A percentile compares a stretch with the other conserved stretches of the same genome.
These are phyloP conservation scores for Misopates orontium DNA, from an alignment of 257 asterid genomes.

Conservation along the genomic window DNA sequence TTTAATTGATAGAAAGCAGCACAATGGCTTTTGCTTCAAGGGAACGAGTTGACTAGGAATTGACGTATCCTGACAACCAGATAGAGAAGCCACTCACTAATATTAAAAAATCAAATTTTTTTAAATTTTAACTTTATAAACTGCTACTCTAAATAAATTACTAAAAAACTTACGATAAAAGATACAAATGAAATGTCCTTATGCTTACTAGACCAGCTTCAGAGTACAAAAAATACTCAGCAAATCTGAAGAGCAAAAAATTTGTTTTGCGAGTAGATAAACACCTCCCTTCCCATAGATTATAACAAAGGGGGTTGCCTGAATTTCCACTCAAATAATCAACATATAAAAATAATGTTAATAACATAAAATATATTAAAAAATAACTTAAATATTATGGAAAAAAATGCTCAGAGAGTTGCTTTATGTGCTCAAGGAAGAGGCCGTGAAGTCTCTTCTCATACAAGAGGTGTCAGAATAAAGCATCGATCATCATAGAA, in stretches of 20 bases:
- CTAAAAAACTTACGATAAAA: too few species aligned
- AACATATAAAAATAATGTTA: background rate
- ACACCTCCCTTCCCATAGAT: background rate
- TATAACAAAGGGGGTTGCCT: conserved; percentile 14
- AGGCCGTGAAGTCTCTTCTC: conserved; percentile 53
- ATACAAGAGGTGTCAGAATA: conserved; percentile 95
- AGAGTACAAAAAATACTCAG: conserved; percentile 10
- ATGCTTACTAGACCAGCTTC: conserved; percentile 26
- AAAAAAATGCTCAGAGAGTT: conserved; percentile 55
- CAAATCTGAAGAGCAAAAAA: conserved; percentile 24
- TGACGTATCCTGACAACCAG: conserved; percentile 50
- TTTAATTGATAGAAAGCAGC: conserved; percentile 31
- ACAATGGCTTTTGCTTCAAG: conserved; percentile 62
- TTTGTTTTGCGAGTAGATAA: conserved; percentile 2
- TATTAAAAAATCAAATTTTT: too few species aligned
- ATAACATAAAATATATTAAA: too few species aligned
- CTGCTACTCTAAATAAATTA: too few species aligned
- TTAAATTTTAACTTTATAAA: too few species aligned
- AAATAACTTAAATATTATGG: background rate
- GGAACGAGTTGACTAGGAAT: conserved; percentile 70
- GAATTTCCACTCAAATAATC: conserved; percentile 14
- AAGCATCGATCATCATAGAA: conserved; percentile 60
- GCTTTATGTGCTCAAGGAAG: conserved; percentile 84
- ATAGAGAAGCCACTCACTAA: conserved; percentile 84
- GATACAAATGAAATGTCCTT: conserved; percentile 40